Evolutionary conservation across 139 green algal genomes (phyloP), one percentile per base, ranked within the genome.

Genomic region (Auxenochlorella pyrenoidosa): DNA sequence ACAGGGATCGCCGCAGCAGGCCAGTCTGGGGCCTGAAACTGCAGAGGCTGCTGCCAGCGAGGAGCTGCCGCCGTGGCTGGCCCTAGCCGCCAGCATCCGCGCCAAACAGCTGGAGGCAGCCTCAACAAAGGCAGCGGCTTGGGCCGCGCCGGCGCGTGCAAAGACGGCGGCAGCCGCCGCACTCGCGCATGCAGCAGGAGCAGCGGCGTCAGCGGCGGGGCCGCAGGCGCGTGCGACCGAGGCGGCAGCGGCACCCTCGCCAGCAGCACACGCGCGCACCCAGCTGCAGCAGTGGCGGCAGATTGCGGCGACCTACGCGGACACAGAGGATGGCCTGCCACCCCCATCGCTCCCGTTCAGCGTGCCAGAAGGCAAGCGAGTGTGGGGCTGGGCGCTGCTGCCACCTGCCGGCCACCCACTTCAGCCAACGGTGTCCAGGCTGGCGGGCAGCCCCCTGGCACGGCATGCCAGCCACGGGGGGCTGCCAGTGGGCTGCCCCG

Each of bases 51-150:
- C 75, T 66, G 75, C 44, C 15, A 38, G 63, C 12, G 65, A 85
- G 12, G 80, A 85, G 60, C 80, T 85, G 63, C 80, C 80, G 2
- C 80, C 80, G 0, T 85, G 80, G 80, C 40, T 85, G 38, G 80
- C 80, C 2, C 63, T 85, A 30, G 80, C 80, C 28, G 80, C 32
- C 16, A 60, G 59, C 40, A 76, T 76, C 15, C 59, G 80, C 0
- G 12, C 32, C 18, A 16, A 63, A 26, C 63, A 85, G 63, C 6
- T n/a, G 15, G 40, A 19, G 6, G 80, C 79, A 0, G 58, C 58
- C 16, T 36, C 51, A 47, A 19, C 19, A 47, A 44, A 28, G 38
- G 24, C 54, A 38, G 58, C 58, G 71, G 79, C 59, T 6, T 5
- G 3, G 19, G 5, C 19, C 0, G 15, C 54, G 13, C 54, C 30